Percentiles rank a stretch among this genome's conserved stretches.
These are phyloP conservation scores for Nicotiana rustica DNA, from an alignment of 305 asterid genomes.

Conservation along the genomic window DNA sequence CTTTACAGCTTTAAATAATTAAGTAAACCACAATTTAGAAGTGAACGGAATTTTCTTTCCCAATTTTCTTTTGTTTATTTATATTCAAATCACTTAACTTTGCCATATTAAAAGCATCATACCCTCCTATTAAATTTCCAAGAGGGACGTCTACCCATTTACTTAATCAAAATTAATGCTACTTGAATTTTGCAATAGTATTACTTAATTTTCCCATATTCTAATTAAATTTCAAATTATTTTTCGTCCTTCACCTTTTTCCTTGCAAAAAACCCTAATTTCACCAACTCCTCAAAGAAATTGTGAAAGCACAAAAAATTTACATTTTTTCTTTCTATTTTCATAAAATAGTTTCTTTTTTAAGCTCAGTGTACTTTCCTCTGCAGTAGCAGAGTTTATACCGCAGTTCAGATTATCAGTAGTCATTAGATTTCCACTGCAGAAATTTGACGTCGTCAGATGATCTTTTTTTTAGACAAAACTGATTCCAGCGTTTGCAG, in stretches of 20 bases:
- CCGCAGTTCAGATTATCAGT: conserved; percentile 39
- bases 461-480: conserved; percentile 50
- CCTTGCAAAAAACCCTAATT: conserved; percentile 70
- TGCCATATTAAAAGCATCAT: too few species aligned
- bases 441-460: conserved; percentile 49
- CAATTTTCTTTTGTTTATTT: conserved; percentile 35
- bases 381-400: conserved; percentile 55
- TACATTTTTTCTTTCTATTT: conserved; percentile 36
- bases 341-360: conserved; percentile 40
- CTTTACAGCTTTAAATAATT: conserved; percentile 79
- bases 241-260: conserved; percentile 48
- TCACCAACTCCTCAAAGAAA: conserved; percentile 40
- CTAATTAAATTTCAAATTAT: conserved; percentile 51
- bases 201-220: conserved; percentile 49
- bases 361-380: conserved; percentile 43
- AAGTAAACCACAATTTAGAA: conserved; percentile 51
- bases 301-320: conserved; percentile 31
- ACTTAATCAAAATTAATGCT: conserved; percentile 88
- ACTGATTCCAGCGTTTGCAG: conserved; percentile 43
- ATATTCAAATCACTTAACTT: conserved; percentile 35
- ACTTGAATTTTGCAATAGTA: conserved; percentile 71
- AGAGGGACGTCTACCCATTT: conserved; percentile 89
- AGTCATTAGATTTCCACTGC: conserved; percentile 47
- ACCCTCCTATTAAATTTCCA: conserved; percentile 59
- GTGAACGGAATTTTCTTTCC: conserved; percentile 40